Conservation (phyloP, 768 basidiomycete genomes). For the Lactarius hengduanensis region DNA sequence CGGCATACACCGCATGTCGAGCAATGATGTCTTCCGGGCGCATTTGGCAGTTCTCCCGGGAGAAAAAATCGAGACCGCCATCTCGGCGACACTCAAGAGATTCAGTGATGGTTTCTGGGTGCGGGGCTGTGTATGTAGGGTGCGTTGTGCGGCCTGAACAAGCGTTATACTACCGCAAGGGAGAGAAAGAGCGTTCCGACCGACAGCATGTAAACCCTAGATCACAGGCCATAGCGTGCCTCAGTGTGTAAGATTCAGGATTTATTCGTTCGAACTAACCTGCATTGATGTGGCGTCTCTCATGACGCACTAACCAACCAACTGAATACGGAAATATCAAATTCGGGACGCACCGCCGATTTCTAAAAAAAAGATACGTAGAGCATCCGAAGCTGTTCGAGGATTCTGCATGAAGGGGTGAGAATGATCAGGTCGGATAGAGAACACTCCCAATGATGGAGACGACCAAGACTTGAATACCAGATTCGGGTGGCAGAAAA, state of each 20-base stretch:
- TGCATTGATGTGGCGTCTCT: conserved; percentile 16
- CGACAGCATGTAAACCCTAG: conserved; percentile 21
- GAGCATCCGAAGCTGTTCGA: conserved; percentile 21
- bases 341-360: conserved; percentile 23
- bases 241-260: neutral
- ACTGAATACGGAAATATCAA: conserved; percentile 11
- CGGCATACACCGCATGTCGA: conserved; percentile 31
- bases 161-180: conserved; percentile 15
- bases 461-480: conserved; percentile 23
- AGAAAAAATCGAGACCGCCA: conserved; percentile 26
- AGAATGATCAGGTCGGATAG: neutral
- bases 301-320: conserved; percentile 13
- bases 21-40: conserved; percentile 31
- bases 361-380: conserved; percentile 26
- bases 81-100: conserved; percentile 29
- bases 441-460: conserved; percentile 25
- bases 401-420: neutral
- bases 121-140: conserved; percentile 34
- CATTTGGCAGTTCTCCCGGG: conserved; percentile 25
- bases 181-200: conserved; percentile 18
- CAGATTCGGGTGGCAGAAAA: conserved; percentile 10
- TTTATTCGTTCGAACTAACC: conserved; percentile 4
- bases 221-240: neutral
- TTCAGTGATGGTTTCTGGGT: conserved; percentile 23
- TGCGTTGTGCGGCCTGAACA: conserved; percentile 28